Evolutionary conservation across 768 basidiomycete genomes (phyloP).

Genomic region (Wakefieldia striispora): DNA sequence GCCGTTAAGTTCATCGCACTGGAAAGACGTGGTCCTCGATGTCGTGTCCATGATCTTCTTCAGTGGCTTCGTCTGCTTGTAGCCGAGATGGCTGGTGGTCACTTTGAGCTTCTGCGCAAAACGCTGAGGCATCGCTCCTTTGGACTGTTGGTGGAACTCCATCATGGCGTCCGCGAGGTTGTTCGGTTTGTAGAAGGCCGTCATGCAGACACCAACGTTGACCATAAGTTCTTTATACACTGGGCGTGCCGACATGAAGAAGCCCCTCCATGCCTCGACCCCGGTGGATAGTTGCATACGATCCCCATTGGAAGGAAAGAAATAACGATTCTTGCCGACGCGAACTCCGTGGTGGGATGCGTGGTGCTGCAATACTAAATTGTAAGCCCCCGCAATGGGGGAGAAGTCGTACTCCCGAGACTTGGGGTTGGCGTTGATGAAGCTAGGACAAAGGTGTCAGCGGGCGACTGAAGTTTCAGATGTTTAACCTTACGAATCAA

Average conservation of each 20-base stretch:
- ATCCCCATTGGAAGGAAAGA: conserved; percentile 38
- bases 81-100: conserved; percentile 53
- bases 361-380: conserved; percentile 44
- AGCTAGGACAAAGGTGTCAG: conserved; percentile 28
- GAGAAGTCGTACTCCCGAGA: conserved; percentile 39
- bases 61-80: conserved; percentile 49
- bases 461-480: neutral
- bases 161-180: conserved; percentile 60
- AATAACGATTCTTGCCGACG: conserved; percentile 51
- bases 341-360: conserved; percentile 44
- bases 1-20: conserved; percentile 53
- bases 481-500: conserved; percentile 33
- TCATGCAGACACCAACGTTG: conserved; percentile 54
- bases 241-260: conserved; percentile 51
- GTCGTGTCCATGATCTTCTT: conserved; percentile 37
- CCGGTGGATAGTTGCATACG: conserved; percentile 34
- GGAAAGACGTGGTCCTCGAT: conserved; percentile 51
- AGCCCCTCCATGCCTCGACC: conserved; percentile 46
- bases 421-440: conserved; percentile 36
- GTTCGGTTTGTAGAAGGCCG: conserved; percentile 55
- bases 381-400: conserved; percentile 46
- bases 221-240: conserved; percentile 49
- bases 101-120: conserved; percentile 59
- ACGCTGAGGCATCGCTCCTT: conserved; percentile 42
- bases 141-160: conserved; percentile 43